Evolutionary conservation across 768 basidiomycete species (phyloP).

Genomic region (Dendrothele bispora): DNA sequence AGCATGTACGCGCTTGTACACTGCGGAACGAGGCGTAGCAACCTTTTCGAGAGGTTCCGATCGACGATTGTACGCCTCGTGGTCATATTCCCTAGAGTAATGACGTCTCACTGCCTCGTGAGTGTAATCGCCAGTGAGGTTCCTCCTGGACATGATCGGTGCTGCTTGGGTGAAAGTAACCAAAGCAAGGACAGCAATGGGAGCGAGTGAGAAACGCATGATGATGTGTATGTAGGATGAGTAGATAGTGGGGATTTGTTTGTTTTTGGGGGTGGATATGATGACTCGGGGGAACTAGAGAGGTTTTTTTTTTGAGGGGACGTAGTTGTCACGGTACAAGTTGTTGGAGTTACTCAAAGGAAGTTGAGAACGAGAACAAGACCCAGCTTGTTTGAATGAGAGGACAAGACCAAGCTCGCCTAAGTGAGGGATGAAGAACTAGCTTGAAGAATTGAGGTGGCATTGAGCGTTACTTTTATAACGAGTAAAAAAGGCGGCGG

Average conservation of each 20-base stretch:
- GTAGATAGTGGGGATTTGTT: slow-evolving; percentile 16
- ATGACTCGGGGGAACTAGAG: too few species aligned
- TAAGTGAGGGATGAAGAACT: slow-evolving; percentile 30
- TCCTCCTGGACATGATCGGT: slow-evolving; percentile 14
- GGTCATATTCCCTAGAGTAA: background rate
- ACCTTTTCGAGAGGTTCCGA: background rate
- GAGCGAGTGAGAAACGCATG: slow-evolving; percentile 27
- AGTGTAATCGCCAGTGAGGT: background rate
- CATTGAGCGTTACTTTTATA: background rate
- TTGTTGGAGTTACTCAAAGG: background rate
- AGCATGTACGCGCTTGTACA: slow-evolving; percentile 4
- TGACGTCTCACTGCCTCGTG: background rate
- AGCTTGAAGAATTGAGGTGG: slow-evolving; percentile 22
- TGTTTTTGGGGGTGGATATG: too few species aligned
- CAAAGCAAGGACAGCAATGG: slow-evolving; percentile 21
- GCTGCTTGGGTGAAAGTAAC: slow-evolving; percentile 24
- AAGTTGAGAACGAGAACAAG: slow-evolving; percentile 8
- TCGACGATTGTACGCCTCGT: background rate
- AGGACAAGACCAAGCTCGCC: slow-evolving; percentile 36
- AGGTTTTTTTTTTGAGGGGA: too few species aligned
- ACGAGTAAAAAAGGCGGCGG: background rate
- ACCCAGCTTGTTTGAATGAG: slow-evolving; percentile 12
- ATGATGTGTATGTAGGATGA: slow-evolving; percentile 10
- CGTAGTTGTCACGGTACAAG: too few species aligned
- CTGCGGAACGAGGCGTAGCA: background rate